Base-by-base conservation (phyloP, 345 rosid genomes). In the Hibiscus mutabilis region DNA sequence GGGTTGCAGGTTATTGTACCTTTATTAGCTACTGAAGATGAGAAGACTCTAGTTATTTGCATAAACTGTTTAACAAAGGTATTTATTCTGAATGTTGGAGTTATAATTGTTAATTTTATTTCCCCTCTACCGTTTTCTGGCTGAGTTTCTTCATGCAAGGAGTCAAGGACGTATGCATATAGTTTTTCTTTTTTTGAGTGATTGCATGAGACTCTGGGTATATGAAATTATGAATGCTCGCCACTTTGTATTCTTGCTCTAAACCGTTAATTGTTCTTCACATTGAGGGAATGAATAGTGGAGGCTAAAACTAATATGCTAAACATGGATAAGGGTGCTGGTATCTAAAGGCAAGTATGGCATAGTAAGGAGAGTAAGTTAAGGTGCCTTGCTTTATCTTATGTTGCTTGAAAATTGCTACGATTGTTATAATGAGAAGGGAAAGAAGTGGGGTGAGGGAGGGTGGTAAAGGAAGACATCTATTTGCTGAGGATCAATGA, bases 11-110 rank as follows among this genome's bases (percentile, higher is more conserved):
- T 92, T 37, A 79, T 92, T 66, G 91, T 85, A 35, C 99, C 99
- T 29, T 74, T 92, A 69, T 80, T 96, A 88, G 96, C 89, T 37
- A 85, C 97, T 12, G 99, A 96, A 72, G 97, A 92, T 78, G 96
- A 92, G 84, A 91, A 92, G 83, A 89, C 96, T 70, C 99, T 92
- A n/a, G 93, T 92, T 35, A 87, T 90, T 58, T 92, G 96, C 84
- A 85, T 96, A 78, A 92, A 91, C 75, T 90, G 99, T 84, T 80
- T 96, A 80, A 92, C 98, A 1, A 95, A 95, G 99, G 99, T 95
- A 82, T 55, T 14, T 66, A 21, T 61, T 24, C 69, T 51, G 42
- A 29, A 44, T 58, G 5, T 57, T 66, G 51, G 49, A 61, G 46
- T 33, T 73, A 62, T n/a, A 29, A 40, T 18, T 35, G 35, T 44